A percentile compares a stretch with the other conserved stretches of the same genome.
phyloP scores from a whole-genome alignment of 2,329 filamentous ascomycete genomes.

The Apiospora aurea region DNA sequence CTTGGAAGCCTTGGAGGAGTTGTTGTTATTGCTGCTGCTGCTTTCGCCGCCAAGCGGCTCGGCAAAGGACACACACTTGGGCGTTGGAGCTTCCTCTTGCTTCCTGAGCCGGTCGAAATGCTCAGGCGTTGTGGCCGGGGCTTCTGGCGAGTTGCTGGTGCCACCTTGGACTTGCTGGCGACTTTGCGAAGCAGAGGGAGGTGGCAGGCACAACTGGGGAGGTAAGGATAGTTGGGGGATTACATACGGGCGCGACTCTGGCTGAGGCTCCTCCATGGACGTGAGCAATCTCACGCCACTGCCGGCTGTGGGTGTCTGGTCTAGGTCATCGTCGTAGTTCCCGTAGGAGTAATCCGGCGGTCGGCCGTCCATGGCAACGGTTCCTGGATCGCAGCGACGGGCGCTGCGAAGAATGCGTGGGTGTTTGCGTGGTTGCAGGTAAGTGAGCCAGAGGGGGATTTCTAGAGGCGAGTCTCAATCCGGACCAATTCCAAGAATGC shows the following conservation, averaged over 20 bases:
- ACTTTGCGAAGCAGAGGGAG: slow-evolving; percentile 37
- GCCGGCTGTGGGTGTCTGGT: slow-evolving; percentile 51
- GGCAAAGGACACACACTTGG: slow-evolving; percentile 30
- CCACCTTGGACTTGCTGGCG: slow-evolving; percentile 29
- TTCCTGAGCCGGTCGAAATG: slow-evolving; percentile 45
- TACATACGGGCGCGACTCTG: slow-evolving; percentile 63
- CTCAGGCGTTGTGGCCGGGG: slow-evolving; percentile 44
- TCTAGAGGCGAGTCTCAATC: background rate
- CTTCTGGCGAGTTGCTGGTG: slow-evolving; percentile 33
- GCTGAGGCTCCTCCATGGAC: slow-evolving; percentile 63
- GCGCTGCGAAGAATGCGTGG: background rate
- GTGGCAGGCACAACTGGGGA: slow-evolving; percentile 35
- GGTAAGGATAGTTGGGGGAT: slow-evolving; percentile 35
- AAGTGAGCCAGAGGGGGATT: background rate
- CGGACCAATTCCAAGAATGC: too few species aligned
- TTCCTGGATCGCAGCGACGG: background rate
- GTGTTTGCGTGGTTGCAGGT: background rate
- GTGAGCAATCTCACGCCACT: slow-evolving; percentile 69
- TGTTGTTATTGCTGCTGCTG: slow-evolving; percentile 11
- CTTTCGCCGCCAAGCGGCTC: slow-evolving; percentile 19
- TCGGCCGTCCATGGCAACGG: slow-evolving; percentile 24
- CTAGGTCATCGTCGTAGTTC: slow-evolving; percentile 61
- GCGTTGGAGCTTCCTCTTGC: slow-evolving; percentile 47
- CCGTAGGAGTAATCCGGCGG: slow-evolving; percentile 23
- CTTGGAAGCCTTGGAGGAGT: slow-evolving; percentile 29